Evolutionary conservation across 2,329 filamentous ascomycete species (phyloP), one percentile per base, ranked within the genome.

Genomic region (Verticillium zaregamsianum): DNA sequence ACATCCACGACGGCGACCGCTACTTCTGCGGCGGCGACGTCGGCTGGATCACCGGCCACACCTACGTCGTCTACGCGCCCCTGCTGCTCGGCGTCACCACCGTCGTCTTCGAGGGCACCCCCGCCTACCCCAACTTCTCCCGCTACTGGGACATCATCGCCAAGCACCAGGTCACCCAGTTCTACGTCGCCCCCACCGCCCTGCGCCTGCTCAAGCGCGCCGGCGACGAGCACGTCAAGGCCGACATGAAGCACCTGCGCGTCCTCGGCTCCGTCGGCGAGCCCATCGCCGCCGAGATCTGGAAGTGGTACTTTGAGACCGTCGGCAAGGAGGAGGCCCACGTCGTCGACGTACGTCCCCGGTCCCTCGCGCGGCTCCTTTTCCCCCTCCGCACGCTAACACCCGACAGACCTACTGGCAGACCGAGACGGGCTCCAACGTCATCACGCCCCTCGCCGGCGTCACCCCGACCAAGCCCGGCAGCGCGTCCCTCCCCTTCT

Each of bases 11-110:
- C 65, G 88, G 90, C 60, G 95, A 99, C 76, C 87, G 86, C 66
- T 97, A 95, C 85, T 98, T 98, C 85, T 99, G 95, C 70, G 95
- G 93, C 76, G 95, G 95, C 75, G 95, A 99, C 72, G 94, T 99
- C 54, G 95, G 95, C 67, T 99, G 95, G 95, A 98, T 99, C 74
- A 99, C 95, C 33, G 95, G 95, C 20, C 95, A 99, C 80, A 97
- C 95, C 28, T 99, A 99, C 71, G 94, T 98, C 61, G 94, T 99
- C 45, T 99, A 99, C 74, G 93, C 95, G 12, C 95, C 95, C 66
- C 84, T 99, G 59, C 83, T 99, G 55, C 87, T 98, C 57, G 95
- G 95, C 80, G 90, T 97, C 65, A 88, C 94, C 11, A 98, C 94
- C 0, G 92, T 99, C 20, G 94, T 99, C 33, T 99, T 98, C 69